A percentile compares a stretch with the other conserved stretches of the same genome.
Conservation (phyloP, 2,329 filamentous ascomycete species). For the Penicillium brevicompactum region DNA sequence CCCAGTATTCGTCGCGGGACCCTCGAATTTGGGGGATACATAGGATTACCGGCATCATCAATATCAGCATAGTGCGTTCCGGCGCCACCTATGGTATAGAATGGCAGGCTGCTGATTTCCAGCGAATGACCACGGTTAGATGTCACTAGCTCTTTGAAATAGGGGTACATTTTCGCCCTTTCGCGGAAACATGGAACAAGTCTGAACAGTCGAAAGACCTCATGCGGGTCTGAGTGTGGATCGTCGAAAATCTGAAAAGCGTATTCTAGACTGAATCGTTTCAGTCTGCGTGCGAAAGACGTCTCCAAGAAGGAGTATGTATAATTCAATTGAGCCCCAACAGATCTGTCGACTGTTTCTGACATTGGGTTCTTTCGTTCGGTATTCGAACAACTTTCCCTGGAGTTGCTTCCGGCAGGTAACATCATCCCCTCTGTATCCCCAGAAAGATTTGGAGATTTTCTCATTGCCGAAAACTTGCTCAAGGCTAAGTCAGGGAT, state of each 20-base stretch:
- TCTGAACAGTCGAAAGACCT: conserved; percentile 64
- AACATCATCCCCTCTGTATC: background rate
- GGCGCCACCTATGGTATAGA: conserved; percentile 67
- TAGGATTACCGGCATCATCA: conserved; percentile 39
- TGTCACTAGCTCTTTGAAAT: conserved; percentile 43
- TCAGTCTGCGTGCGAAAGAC: conserved; percentile 71
- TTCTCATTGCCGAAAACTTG: too few species aligned
- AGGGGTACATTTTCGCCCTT: conserved; percentile 40
- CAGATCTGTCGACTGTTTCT: background rate
- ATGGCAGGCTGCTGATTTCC: conserved; percentile 62
- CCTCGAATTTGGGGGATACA: conserved; percentile 31
- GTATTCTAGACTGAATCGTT: conserved; percentile 65
- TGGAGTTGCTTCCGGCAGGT: background rate
- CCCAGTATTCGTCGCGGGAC: conserved; percentile 20
- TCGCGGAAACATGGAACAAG: conserved; percentile 65
- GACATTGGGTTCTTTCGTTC: background rate
- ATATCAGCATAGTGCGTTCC: conserved; percentile 63
- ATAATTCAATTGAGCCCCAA: background rate
- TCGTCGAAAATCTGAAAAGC: conserved; percentile 60
- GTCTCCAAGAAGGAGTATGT: conserved; percentile 63
- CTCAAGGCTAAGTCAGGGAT: too few species aligned
- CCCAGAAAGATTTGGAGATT: background rate
- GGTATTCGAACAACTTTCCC: too few species aligned
- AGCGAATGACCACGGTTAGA: conserved; percentile 52
- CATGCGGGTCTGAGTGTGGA: conserved; percentile 49